phyloP scores from a whole-genome alignment of 176 grass and related monocot species.

The Lolium rigidum region DNA sequence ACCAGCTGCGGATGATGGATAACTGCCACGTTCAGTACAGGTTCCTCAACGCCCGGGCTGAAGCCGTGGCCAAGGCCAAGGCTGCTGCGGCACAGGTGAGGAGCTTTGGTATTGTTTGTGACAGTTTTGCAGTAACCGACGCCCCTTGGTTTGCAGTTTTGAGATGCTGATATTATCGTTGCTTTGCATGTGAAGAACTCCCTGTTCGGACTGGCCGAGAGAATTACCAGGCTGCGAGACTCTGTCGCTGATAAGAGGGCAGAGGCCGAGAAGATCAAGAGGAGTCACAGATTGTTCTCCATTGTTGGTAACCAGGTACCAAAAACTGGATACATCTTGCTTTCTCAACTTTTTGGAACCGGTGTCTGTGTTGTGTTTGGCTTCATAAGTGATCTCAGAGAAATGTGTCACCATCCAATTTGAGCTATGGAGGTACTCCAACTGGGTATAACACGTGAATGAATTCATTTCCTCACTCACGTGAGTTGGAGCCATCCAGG shows the following conservation, averaged over 20 bases:
- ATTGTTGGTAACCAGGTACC: constrained; percentile 66
- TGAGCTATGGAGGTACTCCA: neutral
- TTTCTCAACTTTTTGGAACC: constrained; percentile 6
- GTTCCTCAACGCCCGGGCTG: constrained; percentile 65
- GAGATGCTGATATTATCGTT: neutral
- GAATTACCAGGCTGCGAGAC: constrained; percentile 41
- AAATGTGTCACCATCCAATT: constrained; percentile 26
- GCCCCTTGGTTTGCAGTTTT: neutral
- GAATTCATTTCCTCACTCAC: constrained; percentile 10
- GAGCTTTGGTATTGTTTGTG: constrained; percentile 20
- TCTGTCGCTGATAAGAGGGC: constrained; percentile 59
- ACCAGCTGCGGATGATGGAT: constrained; percentile 72
- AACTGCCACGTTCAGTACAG: constrained; percentile 69
- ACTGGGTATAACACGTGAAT: neutral
- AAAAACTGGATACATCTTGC: neutral
- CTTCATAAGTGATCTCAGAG: neutral
- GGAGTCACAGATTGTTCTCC: constrained; percentile 46
- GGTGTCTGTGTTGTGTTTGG: neutral
- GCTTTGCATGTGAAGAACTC: constrained; percentile 59
- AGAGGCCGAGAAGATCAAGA: constrained; percentile 55
- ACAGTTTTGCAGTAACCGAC: neutral
- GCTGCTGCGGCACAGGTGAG: constrained; percentile 59
- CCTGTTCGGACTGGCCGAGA: constrained; percentile 48
- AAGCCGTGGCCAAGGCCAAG: constrained; percentile 48
- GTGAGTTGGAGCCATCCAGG: neutral